Conservation (phyloP, 768 basidiomycete genomes). For the Podaxis sp. region DNA sequence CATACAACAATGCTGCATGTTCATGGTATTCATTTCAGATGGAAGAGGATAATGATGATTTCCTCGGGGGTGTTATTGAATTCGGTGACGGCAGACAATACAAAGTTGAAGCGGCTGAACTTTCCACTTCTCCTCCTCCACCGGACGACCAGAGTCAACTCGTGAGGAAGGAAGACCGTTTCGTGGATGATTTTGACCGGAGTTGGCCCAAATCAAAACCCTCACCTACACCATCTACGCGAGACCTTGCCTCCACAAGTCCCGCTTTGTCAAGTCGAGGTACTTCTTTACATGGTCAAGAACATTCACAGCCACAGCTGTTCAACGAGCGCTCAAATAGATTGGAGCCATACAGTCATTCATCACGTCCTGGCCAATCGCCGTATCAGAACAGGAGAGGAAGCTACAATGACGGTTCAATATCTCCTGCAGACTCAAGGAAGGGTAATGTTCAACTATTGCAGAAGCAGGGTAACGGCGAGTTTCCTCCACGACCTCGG, state of each 20-base stretch:
- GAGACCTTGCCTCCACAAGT: slow-evolving; percentile 31
- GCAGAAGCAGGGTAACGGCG: slow-evolving; percentile 47
- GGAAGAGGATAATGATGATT: slow-evolving; percentile 92
- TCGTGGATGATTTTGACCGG: slow-evolving; percentile 92
- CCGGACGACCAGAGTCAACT: slow-evolving; percentile 26
- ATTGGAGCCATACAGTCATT: slow-evolving; percentile 75
- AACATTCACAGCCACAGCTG: slow-evolving; percentile 36
- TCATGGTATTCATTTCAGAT: slow-evolving; percentile 45
- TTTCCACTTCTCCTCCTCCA: slow-evolving; percentile 26
- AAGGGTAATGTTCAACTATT: slow-evolving; percentile 48
- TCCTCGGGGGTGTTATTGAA: slow-evolving; percentile 86
- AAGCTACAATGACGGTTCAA: slow-evolving; percentile 39
- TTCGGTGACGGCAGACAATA: slow-evolving; percentile 95
- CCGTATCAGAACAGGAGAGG: slow-evolving; percentile 43
- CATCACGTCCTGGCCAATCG: slow-evolving; percentile 41
- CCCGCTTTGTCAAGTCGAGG: slow-evolving; percentile 27
- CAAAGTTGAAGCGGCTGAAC: slow-evolving; percentile 60
- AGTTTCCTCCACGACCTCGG: slow-evolving; percentile 27
- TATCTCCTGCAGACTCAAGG: slow-evolving; percentile 39
- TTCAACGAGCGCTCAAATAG: slow-evolving; percentile 95
- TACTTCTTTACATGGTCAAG: slow-evolving; percentile 5
- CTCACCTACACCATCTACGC: slow-evolving; percentile 41
- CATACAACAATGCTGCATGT: slow-evolving; percentile 1
- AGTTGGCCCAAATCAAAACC: slow-evolving; percentile 84
- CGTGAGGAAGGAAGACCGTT: slow-evolving; percentile 83